Conservation (phyloP, 2,329 filamentous ascomycete genomes). For the Sclerotinia nivalis region DNA sequence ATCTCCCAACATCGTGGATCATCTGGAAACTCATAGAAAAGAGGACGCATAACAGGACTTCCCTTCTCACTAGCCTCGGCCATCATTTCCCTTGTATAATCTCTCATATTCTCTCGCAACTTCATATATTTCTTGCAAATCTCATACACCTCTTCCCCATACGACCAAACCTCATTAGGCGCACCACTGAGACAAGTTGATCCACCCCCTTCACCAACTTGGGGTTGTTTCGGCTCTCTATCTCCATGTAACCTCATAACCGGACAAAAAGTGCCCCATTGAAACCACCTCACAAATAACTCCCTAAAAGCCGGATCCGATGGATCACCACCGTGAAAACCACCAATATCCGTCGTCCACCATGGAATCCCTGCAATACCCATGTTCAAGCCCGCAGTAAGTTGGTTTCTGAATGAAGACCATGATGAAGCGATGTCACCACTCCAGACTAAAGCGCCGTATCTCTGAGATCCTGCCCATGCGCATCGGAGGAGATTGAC, state of each 20-base stretch:
- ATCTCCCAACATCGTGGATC: constrained; percentile 57
- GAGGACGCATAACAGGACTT: constrained; percentile 59
- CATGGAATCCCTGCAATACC: constrained; percentile 63
- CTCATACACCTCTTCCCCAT: constrained; percentile 59
- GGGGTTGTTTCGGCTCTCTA: constrained; percentile 57
- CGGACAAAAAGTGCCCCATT: constrained; percentile 67
- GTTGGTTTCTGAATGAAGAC: constrained; percentile 58
- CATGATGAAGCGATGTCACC: constrained; percentile 68
- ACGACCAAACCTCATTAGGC: constrained; percentile 66
- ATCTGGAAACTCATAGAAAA: constrained; percentile 64
- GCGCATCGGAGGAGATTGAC: constrained; percentile 61
- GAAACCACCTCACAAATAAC: constrained; percentile 67
- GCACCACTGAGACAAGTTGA: constrained; percentile 46
- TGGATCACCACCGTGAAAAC: constrained; percentile 66
- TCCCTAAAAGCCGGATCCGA: constrained; percentile 58
- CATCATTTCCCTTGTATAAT: constrained; percentile 61
- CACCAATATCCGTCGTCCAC: constrained; percentile 73
- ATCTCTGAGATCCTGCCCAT: constrained; percentile 62
- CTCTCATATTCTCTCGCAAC: constrained; percentile 58
- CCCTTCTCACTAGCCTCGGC: constrained; percentile 59
- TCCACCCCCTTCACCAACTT: constrained; percentile 37
- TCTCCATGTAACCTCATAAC: constrained; percentile 69
- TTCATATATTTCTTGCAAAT: constrained; percentile 61
- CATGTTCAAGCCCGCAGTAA: constrained; percentile 66
- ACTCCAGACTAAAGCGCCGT: constrained; percentile 65